A percentile compares a stretch with the other conserved stretches of the same genome.
These are phyloP conservation scores for Neophaeococcomyces mojaviensis DNA, from an alignment of 2,329 filamentous ascomycete genomes.

Conservation along the genomic window DNA sequence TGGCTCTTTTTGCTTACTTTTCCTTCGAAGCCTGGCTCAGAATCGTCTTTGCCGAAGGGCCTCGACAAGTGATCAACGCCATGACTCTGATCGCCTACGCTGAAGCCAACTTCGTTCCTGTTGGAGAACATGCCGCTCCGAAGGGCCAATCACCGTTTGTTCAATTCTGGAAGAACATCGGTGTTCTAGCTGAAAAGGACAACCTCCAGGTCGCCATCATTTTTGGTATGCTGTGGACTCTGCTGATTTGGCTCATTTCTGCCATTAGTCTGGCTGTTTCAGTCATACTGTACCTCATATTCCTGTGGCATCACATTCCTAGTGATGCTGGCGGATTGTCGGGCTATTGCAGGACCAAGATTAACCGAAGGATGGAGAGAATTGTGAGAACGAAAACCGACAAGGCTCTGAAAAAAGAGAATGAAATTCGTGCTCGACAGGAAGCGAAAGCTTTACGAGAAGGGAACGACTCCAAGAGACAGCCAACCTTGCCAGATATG, in stretches of 20 bases:
- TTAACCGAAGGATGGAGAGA: constrained; percentile 73
- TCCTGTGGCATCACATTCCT: constrained; percentile 88
- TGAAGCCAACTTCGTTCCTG: constrained; percentile 62
- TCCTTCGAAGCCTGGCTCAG: constrained; percentile 77
- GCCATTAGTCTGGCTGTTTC: constrained; percentile 67
- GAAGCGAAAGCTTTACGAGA: constrained; percentile 34
- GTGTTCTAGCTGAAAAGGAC: constrained; percentile 62
- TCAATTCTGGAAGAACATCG: constrained; percentile 78
- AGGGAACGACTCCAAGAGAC: constrained; percentile 26
- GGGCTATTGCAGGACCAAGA: constrained; percentile 84
- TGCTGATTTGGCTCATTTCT: constrained; percentile 81
- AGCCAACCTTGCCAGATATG: constrained; percentile 54
- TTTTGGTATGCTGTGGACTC: constrained; percentile 84
- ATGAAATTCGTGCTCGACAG: constrained; percentile 47
- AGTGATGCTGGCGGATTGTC: constrained; percentile 69
- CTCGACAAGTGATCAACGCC: constrained; percentile 83
- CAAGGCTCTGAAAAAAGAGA: constrained; percentile 75
- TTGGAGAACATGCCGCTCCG: constrained; percentile 43
- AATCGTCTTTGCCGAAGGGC: constrained; percentile 82
- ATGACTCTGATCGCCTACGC: constrained; percentile 83
- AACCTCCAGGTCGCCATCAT: constrained; percentile 74
- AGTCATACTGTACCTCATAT: constrained; percentile 72
- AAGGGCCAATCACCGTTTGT: constrained; percentile 57
- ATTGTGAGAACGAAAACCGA: constrained; percentile 84
- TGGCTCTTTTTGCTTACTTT: constrained; percentile 88